Percentiles rank a stretch among this genome's conserved stretches.
Conservation (phyloP, 1,284 basidiomycete genomes). For the Malassezia dermatis region DNA sequence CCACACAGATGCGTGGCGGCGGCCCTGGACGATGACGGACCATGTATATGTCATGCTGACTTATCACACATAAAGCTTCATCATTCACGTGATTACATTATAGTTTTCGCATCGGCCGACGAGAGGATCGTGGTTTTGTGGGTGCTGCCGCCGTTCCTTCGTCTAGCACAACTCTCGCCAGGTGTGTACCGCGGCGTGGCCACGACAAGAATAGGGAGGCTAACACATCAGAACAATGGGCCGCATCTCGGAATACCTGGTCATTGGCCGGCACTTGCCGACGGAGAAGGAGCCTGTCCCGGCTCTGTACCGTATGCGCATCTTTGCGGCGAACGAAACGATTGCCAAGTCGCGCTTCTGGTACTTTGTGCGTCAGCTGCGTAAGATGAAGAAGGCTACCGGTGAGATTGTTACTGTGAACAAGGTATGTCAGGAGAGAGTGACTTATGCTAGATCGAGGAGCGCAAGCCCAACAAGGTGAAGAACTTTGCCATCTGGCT, state of each 20-base stretch:
- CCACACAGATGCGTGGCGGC: conserved; percentile 1
- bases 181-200: neutral
- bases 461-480: conserved; percentile 93
- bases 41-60: neutral
- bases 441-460: conserved; percentile 50
- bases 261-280: conserved; percentile 93
- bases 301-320: conserved; percentile 98
- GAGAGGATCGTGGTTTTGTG: neutral
- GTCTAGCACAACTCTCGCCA: conserved; percentile 15
- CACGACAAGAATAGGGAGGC: neutral
- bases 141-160: conserved; percentile 7
- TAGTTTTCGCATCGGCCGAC: conserved; percentile 15
- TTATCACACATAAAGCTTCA: neutral
- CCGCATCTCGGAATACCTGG: conserved; percentile 72
- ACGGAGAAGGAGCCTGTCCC: conserved; percentile 84
- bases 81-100: conserved; percentile 8
- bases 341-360: conserved; percentile 99
- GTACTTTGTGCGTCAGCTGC: conserved; percentile 78
- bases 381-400: conserved; percentile 99
- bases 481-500: conserved; percentile 99
- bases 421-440: conserved; percentile 58
- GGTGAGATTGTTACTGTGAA: conserved; percentile 98
- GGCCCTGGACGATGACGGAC: neutral
- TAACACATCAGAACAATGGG: conserved; percentile 44
- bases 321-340: conserved; percentile 94